phyloP scores from a whole-genome alignment of 805 yeast genomes.

The Torulaspora gathmanii region DNA sequence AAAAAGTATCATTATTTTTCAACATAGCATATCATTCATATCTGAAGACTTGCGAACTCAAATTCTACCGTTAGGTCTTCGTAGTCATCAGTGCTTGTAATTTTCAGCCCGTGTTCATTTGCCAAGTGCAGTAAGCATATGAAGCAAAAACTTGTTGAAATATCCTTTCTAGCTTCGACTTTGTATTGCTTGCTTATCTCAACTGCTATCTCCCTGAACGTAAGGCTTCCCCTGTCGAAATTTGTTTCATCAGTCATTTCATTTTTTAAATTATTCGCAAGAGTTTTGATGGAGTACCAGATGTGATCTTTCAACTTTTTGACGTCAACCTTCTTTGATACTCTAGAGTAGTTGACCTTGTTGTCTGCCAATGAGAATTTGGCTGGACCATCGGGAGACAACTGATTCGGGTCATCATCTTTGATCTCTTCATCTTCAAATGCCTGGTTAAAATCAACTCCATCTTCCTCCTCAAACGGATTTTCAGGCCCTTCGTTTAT shows the following conservation, averaged over 20 bases:
- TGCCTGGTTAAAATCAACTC: constrained; percentile 36
- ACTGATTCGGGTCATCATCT: constrained; percentile 16
- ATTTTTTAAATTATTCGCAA: constrained; percentile 18
- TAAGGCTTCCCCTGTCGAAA: constrained; percentile 30
- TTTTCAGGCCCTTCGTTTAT: constrained; percentile 30
- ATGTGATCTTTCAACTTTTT: constrained; percentile 65
- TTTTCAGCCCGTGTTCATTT: constrained; percentile 70
- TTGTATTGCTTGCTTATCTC: constrained; percentile 51
- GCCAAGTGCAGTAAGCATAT: constrained; percentile 81
- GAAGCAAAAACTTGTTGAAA: constrained; percentile 81
- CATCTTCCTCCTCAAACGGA: constrained; percentile 37
- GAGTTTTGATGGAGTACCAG: constrained; percentile 52
- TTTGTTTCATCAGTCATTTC: constrained; percentile 35
- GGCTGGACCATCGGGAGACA: constrained; percentile 36
- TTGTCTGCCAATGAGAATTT: constrained; percentile 16
- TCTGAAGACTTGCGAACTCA: not conserved
- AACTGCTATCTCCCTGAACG: constrained; percentile 46
- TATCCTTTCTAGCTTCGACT: constrained; percentile 52
- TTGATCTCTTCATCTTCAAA: constrained; percentile 31
- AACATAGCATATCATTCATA: not conserved
- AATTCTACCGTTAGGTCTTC: constrained; percentile 26
- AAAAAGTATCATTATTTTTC: not conserved
- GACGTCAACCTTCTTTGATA: constrained; percentile 77
- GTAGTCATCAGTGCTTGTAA: constrained; percentile 44
- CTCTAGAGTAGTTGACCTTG: constrained; percentile 56